Conservation (phyloP, 805 yeast species). For the Myxozyma monticola region DNA sequence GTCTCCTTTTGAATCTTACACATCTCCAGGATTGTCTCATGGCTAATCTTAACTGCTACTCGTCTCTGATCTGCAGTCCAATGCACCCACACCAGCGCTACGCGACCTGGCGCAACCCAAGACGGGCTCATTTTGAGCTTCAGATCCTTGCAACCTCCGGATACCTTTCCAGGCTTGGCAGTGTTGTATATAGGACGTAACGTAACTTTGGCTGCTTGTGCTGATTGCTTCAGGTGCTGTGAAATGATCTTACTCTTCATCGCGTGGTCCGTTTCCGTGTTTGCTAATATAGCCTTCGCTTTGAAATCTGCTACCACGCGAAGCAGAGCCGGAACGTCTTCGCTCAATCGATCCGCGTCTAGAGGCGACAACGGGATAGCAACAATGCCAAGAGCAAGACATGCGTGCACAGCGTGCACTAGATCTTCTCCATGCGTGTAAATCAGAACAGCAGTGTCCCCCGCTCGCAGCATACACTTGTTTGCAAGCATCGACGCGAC, state of each 20-base stretch:
- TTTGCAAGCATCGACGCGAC: conserved; percentile 69
- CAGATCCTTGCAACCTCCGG: conserved; percentile 34
- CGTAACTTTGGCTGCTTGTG: conserved; percentile 36
- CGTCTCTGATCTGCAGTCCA: conserved; percentile 72
- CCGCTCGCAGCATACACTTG: conserved; percentile 63
- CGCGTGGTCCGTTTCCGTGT: conserved; percentile 68
- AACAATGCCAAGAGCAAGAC: conserved; percentile 75
- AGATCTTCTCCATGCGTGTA: conserved; percentile 87
- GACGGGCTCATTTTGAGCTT: conserved; percentile 31
- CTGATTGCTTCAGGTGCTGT: conserved; percentile 53
- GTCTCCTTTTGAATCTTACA: conserved; percentile 92
- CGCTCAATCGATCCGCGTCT: conserved; percentile 64
- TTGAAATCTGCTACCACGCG: conserved; percentile 69
- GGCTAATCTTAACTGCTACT: conserved; percentile 57
- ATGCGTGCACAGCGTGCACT: conserved; percentile 79
- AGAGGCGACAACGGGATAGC: conserved; percentile 77
- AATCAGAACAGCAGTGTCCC: conserved; percentile 75
- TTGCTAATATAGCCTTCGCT: conserved; percentile 71
- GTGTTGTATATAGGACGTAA: conserved; percentile 67
- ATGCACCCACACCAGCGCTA: conserved; percentile 64
- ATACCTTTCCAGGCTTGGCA: conserved; percentile 49
- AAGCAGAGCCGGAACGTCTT: conserved; percentile 68
- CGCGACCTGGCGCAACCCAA: conserved; percentile 44
- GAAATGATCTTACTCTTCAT: conserved; percentile 68
- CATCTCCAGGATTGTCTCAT: conserved; percentile 65